Conservation (phyloP, 257 asterid species). For the Solanum habrochaites region DNA sequence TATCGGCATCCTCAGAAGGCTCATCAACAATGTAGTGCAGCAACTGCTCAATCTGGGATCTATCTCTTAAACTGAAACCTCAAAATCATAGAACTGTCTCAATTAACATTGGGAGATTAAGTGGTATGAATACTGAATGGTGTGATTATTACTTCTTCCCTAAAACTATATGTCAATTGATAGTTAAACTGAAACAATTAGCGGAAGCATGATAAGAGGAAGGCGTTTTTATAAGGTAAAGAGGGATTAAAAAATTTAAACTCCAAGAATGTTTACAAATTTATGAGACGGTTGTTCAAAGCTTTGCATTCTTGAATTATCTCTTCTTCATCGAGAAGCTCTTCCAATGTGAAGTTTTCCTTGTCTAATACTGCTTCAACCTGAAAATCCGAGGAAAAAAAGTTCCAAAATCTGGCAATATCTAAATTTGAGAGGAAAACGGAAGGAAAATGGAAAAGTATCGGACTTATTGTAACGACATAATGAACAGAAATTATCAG, state of each 20-base stretch:
- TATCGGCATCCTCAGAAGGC: constrained; percentile 81
- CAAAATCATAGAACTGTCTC: neutral
- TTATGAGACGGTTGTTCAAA: constrained; percentile 87
- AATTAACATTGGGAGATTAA: neutral
- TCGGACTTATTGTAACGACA: neutral
- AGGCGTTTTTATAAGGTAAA: neutral
- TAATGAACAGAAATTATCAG: neutral
- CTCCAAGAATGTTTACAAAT: constrained; percentile 43
- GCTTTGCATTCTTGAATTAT: constrained; percentile 99
- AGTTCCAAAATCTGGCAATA: neutral
- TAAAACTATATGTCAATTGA: neutral
- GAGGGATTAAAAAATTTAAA: neutral
- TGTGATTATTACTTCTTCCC: neutral
- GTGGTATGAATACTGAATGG: neutral
- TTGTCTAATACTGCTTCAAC: constrained; percentile 91
- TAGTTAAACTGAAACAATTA: neutral
- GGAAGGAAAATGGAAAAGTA: neutral
- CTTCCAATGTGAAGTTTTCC: constrained; percentile 82
- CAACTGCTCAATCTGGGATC: constrained; percentile 83
- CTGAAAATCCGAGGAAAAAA: constrained; percentile 21
- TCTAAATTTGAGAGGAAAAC: neutral
- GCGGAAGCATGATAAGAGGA: neutral
- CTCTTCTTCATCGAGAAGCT: constrained; percentile 97
- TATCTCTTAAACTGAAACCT: constrained; percentile 76
- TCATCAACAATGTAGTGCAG: constrained; percentile 75